Evolutionary conservation across 1,284 basidiomycete species (phyloP).

Genomic region (Leucoagaricus sp.): DNA sequence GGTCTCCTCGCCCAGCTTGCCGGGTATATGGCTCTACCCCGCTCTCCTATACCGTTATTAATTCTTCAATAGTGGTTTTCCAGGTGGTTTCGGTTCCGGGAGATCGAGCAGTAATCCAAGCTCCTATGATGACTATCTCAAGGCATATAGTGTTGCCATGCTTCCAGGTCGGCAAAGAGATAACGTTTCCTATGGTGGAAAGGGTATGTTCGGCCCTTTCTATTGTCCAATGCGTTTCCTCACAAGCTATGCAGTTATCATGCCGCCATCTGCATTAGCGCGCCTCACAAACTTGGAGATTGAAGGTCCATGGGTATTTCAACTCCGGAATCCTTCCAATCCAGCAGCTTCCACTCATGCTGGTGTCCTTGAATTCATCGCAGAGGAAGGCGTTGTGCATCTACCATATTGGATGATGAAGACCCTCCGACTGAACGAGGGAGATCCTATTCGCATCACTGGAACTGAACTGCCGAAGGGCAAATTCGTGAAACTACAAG

Average conservation of each 20-base stretch:
- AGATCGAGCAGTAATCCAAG: constrained; percentile 49
- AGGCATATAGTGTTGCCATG: constrained; percentile 87
- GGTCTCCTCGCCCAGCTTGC: constrained; percentile 66
- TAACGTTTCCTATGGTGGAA: constrained; percentile 94
- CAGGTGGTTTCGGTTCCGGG: constrained; percentile 48
- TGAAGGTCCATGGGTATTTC: constrained; percentile 95
- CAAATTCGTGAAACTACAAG: constrained; percentile 95
- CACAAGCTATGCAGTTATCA: constrained; percentile 69
- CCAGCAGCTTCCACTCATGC: constrained; percentile 89
- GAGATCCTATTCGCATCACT: constrained; percentile 92
- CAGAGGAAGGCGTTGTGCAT: constrained; percentile 94
- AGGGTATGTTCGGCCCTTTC: constrained; percentile 69
- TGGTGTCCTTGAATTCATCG: constrained; percentile 98
- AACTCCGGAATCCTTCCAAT: constrained; percentile 89
- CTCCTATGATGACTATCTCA: constrained; percentile 80
- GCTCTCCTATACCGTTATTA: constrained; percentile 14
- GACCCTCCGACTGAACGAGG: constrained; percentile 88
- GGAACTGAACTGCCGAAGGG: constrained; percentile 91
- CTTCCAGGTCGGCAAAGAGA: constrained; percentile 80
- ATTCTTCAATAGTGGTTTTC: constrained; percentile 48
- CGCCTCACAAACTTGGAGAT: constrained; percentile 89
- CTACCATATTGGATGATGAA: constrained; percentile 99
- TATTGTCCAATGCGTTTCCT: constrained; percentile 16
- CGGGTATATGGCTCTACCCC: constrained; percentile 40
- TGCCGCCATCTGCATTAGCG: constrained; percentile 95